Evolutionary conservation across 2,329 filamentous ascomycete species (phyloP).

Genomic region (Aureobasidium sp.): DNA sequence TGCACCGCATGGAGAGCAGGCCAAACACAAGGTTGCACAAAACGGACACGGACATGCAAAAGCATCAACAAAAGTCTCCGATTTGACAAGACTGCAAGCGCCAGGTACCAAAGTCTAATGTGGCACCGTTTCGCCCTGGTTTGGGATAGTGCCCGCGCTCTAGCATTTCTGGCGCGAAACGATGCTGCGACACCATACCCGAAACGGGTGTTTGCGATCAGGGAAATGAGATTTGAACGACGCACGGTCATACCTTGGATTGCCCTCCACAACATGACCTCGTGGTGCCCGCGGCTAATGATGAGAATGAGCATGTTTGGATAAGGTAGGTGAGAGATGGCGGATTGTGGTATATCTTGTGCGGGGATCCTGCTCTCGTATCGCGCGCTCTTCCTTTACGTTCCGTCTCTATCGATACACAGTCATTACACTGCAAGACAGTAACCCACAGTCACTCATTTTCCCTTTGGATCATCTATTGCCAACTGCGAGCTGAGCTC

Average conservation of each 20-base stretch:
- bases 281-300: conserved; percentile 16
- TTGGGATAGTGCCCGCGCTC: conserved; percentile 7
- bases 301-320: neutral
- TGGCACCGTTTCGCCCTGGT: conserved; percentile 4
- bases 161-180: neutral
- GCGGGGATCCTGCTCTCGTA: conserved; percentile 4
- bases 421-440: conserved; percentile 14
- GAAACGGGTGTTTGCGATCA: conserved; percentile 12
- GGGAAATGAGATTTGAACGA: conserved; percentile 17
- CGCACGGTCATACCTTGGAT: neutral
- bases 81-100: conserved; percentile 10
- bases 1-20: neutral
- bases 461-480: neutral
- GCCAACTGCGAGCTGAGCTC: conserved; percentile 14
- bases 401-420: conserved; percentile 8
- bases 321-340: neutral
- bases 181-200: conserved; percentile 4
- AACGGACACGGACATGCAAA: no score
- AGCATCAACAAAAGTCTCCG: conserved; percentile 2
- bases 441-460: conserved; percentile 12
- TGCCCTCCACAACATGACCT: conserved; percentile 13
- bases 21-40: conserved; percentile 1
- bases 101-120: conserved; percentile 16
- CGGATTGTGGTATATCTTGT: conserved; percentile 8
- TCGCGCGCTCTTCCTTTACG: neutral